A percentile compares a stretch with the other conserved stretches of the same genome.
Evolutionary conservation across 352 stramenopile species (phyloP).

Genomic region (Globisporangium uncinulatum): DNA sequence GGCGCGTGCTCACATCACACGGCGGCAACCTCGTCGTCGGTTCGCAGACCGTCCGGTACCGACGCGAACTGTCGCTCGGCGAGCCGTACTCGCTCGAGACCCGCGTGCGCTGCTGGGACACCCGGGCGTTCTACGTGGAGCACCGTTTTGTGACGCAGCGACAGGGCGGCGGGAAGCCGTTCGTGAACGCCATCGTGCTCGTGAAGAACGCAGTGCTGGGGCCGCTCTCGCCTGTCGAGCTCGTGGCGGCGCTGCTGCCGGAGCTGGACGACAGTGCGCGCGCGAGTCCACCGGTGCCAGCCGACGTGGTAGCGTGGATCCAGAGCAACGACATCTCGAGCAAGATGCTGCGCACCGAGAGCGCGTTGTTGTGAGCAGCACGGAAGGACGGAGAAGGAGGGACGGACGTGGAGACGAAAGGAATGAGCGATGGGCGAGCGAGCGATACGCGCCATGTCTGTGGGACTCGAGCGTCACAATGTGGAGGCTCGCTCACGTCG

Average conservation of each 20-base stretch:
- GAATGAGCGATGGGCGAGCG: not conserved
- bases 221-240: slow-evolving; percentile 39
- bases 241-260: slow-evolving; percentile 56
- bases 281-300: slow-evolving; percentile 30
- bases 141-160: slow-evolving; percentile 68
- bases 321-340: slow-evolving; percentile 73
- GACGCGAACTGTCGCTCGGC: slow-evolving; percentile 68
- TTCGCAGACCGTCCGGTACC: slow-evolving; percentile 76
- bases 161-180: slow-evolving; percentile 20
- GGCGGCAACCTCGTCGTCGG: slow-evolving; percentile 79
- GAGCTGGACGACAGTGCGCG: slow-evolving; percentile 21
- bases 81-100: slow-evolving; percentile 67
- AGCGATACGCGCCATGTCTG: not conserved
- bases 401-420: not conserved
- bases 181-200: slow-evolving; percentile 83
- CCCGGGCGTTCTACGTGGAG: slow-evolving; percentile 82
- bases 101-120: slow-evolving; percentile 76
- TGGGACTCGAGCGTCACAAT: not conserved
- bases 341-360: slow-evolving; percentile 49
- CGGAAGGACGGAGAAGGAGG: not conserved
- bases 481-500: not conserved
- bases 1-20: slow-evolving; percentile 40
- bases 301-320: slow-evolving; percentile 63
- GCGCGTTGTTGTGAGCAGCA: slow-evolving; percentile 12
- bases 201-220: slow-evolving; percentile 86